phyloP scores from a whole-genome alignment of 2,329 filamentous ascomycete genomes.

The Botrytis galanthina region DNA sequence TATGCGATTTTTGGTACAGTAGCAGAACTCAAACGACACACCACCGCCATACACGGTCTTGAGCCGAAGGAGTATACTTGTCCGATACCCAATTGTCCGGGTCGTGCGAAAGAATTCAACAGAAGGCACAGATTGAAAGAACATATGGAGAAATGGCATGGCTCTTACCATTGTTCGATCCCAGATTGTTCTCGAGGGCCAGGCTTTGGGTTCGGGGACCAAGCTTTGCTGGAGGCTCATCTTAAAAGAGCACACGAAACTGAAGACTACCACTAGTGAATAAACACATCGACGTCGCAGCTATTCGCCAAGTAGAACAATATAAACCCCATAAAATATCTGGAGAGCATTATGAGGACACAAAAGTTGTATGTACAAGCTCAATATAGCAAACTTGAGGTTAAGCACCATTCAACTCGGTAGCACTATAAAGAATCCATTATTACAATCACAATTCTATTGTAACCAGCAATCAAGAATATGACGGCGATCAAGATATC shows the following conservation, averaged over 20 bases:
- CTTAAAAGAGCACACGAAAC: background rate
- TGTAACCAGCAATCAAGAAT: no score
- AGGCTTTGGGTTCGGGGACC: background rate
- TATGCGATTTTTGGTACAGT: fast-evolving
- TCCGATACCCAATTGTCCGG: background rate
- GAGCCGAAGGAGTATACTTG: fast-evolving
- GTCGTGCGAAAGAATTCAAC: fast-evolving
- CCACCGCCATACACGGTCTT: background rate
- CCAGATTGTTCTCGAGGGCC: background rate
- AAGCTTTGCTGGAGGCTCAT: fast-evolving
- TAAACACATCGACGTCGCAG: background rate
- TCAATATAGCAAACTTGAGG: background rate
- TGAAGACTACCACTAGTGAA: background rate
- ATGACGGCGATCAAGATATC: fast-evolving
- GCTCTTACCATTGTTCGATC: background rate
- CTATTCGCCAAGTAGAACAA: fast-evolving
- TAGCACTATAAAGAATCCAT: background rate
- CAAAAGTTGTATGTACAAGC: background rate
- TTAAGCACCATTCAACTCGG: background rate
- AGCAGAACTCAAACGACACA: background rate
- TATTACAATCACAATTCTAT: no score
- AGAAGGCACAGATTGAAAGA: fast-evolving
- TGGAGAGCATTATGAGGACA: background rate
- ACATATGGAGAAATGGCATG: background rate
- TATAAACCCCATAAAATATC: background rate